These are phyloP conservation scores for Mrakia blollopis DNA, from an alignment of 768 basidiomycete genomes.

Conservation along the genomic window DNA sequence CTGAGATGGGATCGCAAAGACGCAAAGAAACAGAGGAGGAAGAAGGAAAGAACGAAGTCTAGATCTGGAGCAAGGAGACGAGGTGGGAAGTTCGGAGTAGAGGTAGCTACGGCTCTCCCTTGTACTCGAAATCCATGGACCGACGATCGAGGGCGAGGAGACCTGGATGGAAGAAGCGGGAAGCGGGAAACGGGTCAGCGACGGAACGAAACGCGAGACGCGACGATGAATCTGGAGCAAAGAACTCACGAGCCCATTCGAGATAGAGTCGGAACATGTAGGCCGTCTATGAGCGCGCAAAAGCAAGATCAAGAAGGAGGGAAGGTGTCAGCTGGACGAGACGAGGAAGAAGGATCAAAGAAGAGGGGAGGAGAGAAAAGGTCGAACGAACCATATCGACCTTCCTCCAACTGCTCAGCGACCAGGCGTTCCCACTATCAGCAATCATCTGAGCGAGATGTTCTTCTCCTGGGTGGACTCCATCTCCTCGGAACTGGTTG, in stretches of 20 bases:
- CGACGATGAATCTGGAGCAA: background rate
- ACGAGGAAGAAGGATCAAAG: background rate
- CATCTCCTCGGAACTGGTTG: slow-evolving; percentile 30
- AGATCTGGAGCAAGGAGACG: background rate
- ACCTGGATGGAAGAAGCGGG: background rate
- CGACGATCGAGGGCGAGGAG: slow-evolving; percentile 24
- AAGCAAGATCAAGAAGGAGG: too few species aligned
- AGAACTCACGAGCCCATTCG: slow-evolving; percentile 18
- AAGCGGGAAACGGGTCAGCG: background rate
- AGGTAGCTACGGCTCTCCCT: background rate
- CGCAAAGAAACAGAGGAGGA: too few species aligned
- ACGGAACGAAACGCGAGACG: too few species aligned
- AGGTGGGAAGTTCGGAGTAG: background rate
- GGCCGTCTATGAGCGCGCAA: slow-evolving; percentile 6
- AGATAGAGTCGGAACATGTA: slow-evolving; percentile 27
- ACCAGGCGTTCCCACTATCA: slow-evolving; percentile 22
- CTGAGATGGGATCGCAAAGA: background rate
- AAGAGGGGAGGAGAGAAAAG: background rate
- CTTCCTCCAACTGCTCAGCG: slow-evolving; percentile 20
- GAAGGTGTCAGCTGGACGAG: background rate
- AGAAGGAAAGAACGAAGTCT: background rate
- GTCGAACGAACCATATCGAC: slow-evolving; percentile 29
- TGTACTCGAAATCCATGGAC: slow-evolving; percentile 24
- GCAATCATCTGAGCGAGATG: slow-evolving; percentile 27
- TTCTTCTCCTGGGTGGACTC: slow-evolving; percentile 14